Base-by-base conservation (phyloP, 2,329 filamentous ascomycete species). In the Exophiala dermatitidis region DNA sequence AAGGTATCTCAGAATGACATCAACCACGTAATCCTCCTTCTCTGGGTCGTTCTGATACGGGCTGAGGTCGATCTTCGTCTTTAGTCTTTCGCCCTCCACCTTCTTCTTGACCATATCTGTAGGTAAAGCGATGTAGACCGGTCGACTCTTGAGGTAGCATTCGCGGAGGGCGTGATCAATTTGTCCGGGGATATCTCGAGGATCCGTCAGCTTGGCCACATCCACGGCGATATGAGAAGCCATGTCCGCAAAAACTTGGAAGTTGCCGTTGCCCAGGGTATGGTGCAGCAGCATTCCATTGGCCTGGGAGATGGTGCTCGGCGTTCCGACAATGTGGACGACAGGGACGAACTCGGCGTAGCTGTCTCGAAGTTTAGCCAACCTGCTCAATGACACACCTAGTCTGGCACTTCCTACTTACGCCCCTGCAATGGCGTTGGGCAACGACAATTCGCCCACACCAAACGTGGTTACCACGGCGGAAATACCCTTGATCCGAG, bases 61-160 rank as follows among this genome's bases (percentile, higher is more conserved):
- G 26, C 53, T 50, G 6, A 60, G 54, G 37, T 63, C 52, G 55
- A 95, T 81, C 0, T 82, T 82, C 0, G 75, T 83, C 29, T 83
- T 77, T 9, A 95, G 76, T 7, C 84, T 75, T 44, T 80, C 77
- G 34, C 86, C 88, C 66, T 91, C 84, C 7, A 60, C 52, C 48
- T 56, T 56, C 38, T 48, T 54, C 42, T 49, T 50, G 19, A 60
- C 58, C 41, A 64, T 57, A 44, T 64, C 63, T 19, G 60, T 56
- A 0, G 63, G 63, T 4, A 64, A 48, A 8, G 60, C 61, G 28
- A 64, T 46, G 48, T 64, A 64, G 6, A 61, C 63, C 4, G 63
- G 63, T 34, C 62, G 44, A 26, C 60, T 57, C 26, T 49, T 51
- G 28, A 62, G 55, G 32, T 62, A 61, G 45, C 60, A 59, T 32